Evolutionary conservation across 1,139 yeast genomes (phyloP).

Genomic region (Scheffersomyces titani): DNA sequence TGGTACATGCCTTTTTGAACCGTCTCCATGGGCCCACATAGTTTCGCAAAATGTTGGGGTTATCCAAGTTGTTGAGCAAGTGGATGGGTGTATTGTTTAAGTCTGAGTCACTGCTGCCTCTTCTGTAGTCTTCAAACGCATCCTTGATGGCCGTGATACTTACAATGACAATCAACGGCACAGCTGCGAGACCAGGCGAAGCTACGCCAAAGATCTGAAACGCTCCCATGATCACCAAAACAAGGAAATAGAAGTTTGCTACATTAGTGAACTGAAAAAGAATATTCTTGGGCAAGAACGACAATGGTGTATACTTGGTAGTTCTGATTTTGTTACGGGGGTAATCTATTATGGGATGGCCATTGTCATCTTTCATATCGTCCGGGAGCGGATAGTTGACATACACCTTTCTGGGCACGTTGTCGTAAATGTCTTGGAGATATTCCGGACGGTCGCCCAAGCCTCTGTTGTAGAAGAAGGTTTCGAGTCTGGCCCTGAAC

Average conservation of each 20-base stretch:
- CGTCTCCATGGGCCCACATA: conserved; percentile 64
- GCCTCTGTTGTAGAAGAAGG: conserved; percentile 33
- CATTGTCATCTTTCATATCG: conserved; percentile 34
- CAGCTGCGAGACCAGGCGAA: conserved; percentile 86
- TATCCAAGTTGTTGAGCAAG: conserved; percentile 66
- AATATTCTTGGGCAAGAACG: conserved; percentile 86
- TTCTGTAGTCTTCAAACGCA: conserved; percentile 89
- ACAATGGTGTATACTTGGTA: conserved; percentile 88
- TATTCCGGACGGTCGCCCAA: conserved; percentile 35
- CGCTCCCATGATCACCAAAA: conserved; percentile 80
- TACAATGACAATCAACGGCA: conserved; percentile 92
- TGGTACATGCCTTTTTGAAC: conserved; percentile 52
- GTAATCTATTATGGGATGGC: conserved; percentile 57
- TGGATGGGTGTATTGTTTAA: conserved; percentile 87
- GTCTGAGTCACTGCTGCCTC: conserved; percentile 78
- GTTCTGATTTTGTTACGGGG: conserved; percentile 93
- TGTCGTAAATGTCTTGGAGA: conserved; percentile 35
- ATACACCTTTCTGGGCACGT: conserved; percentile 38
- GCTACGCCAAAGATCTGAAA: conserved; percentile 91
- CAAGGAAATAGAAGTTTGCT: conserved; percentile 85
- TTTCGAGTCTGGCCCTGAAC: conserved; percentile 27
- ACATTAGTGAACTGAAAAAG: conserved; percentile 79
- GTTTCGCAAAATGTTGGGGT: conserved; percentile 77
- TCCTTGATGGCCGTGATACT: conserved; percentile 87
- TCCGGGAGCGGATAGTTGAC: conserved; percentile 40